Base-by-base conservation (phyloP, 257 asterid species). In the Striga asiatica region DNA sequence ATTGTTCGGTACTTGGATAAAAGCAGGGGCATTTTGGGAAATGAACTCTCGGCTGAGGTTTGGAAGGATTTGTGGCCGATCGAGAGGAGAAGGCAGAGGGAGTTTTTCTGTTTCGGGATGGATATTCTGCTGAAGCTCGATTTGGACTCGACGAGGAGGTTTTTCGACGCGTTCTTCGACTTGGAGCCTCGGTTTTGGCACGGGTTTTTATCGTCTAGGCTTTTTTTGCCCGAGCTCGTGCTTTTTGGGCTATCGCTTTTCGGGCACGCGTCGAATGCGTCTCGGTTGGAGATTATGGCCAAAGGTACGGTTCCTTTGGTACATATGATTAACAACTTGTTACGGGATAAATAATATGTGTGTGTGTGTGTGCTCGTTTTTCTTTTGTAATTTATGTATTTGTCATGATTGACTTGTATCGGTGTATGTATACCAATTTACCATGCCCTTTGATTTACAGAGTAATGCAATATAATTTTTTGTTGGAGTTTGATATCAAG, bases 41-140 rank as follows among this genome's bases (percentile, higher is more conserved):
- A 57, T 29, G 84, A 80, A 25, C 48, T 91, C 55, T 87, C 95
- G 1, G 73, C 78, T 0, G 68, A 78, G 55, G 98, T 87, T 64
- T 91, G 98, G 98, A 84, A 74, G 65, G 98, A 84, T 54, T 71
- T 91, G 70, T 91, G 97, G 98, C 98, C 97, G 2, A 78, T 87
- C 45, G 94, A 91, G 61, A 82, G 98, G 89, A 82, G 98, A 60
- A 72, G 95, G 10, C 98, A 91, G 38, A 68, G 98, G 60, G 98
- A 91, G 35, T 91, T 91, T 73, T 91, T 91, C 50, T 91, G 98
- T 60, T 91, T 91, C 29, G 98, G 98, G 47, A 91, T 91, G 98
- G 96, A 87, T 70, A 55, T 87, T 50, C 73, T 91, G 65, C 87
- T 91, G 19, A 91, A 87, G 82, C 94, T 91, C 34, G 96, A 91